Percentiles rank a stretch among this genome's conserved stretches.
phyloP scores from a whole-genome alignment of 2,329 filamentous ascomycete genomes.

The Claviceps sp. region DNA sequence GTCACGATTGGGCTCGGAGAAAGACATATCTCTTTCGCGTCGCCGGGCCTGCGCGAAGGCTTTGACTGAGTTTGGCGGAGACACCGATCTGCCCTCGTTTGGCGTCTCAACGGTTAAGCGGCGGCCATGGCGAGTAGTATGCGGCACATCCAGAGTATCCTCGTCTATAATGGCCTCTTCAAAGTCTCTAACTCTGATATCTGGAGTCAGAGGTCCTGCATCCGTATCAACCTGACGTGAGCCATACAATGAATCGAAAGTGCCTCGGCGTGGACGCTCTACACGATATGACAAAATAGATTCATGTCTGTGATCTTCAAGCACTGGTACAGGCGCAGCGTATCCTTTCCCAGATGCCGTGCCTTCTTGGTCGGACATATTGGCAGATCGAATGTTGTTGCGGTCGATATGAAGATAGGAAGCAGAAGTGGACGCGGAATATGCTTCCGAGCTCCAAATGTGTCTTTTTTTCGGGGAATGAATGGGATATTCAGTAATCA shows the following conservation, averaged over 20 bases:
- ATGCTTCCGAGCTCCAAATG: background rate
- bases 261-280: slow-evolving; percentile 53
- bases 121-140: slow-evolving; percentile 30
- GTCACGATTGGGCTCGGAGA: slow-evolving; percentile 33
- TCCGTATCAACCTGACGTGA: slow-evolving; percentile 32
- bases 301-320: slow-evolving; percentile 78
- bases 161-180: slow-evolving; percentile 69
- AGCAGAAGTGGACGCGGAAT: background rate
- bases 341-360: slow-evolving; percentile 47
- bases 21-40: slow-evolving; percentile 59
- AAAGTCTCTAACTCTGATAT: slow-evolving; percentile 59
- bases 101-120: slow-evolving; percentile 44
- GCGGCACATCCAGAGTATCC: slow-evolving; percentile 48
- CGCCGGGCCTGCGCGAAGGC: slow-evolving; percentile 87
- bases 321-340: slow-evolving; percentile 61
- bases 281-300: slow-evolving; percentile 44
- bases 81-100: slow-evolving; percentile 53
- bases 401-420: background rate
- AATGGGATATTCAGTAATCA: slow-evolving; percentile 17
- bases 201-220: slow-evolving; percentile 14
- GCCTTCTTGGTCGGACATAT: slow-evolving; percentile 57
- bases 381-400: slow-evolving; percentile 7
- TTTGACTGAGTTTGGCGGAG: slow-evolving; percentile 93
- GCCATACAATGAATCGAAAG: slow-evolving; percentile 57
- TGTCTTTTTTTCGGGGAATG: background rate